Conservation (phyloP, 441 rosid species). For the Omphalea diandra region DNA sequence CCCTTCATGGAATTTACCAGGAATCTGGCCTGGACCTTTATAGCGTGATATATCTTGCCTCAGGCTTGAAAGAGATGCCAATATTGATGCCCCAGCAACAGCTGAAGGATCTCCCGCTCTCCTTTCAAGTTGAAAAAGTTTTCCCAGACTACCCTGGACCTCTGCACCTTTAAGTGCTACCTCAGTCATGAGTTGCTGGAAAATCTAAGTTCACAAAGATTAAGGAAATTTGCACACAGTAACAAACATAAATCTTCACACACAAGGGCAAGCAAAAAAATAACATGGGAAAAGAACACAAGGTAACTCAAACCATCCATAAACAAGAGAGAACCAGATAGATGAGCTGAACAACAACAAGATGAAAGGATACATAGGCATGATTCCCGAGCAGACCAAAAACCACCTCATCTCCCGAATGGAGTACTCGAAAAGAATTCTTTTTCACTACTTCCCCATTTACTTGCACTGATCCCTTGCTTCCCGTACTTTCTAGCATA, state of each 20-base stretch:
- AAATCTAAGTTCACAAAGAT: constrained; percentile 43
- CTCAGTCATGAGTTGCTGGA: constrained; percentile 54
- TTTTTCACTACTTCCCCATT: constrained; percentile 63
- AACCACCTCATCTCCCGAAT: constrained; percentile 79
- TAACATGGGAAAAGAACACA: background rate
- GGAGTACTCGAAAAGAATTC: constrained; percentile 43
- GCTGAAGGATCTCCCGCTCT: constrained; percentile 77
- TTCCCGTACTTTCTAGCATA: constrained; percentile 68
- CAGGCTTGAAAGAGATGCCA: constrained; percentile 71
- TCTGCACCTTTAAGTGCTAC: constrained; percentile 51
- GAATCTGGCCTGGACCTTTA: constrained; percentile 47
- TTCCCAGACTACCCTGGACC: constrained; percentile 49
- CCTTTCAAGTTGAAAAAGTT: constrained; percentile 57
- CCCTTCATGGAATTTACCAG: constrained; percentile 49
- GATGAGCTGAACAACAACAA: background rate
- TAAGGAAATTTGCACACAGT: constrained; percentile 40
- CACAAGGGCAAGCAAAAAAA: background rate
- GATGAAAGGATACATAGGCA: constrained; percentile 78
- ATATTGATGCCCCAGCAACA: constrained; percentile 71
- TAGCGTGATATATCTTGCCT: constrained; percentile 61
- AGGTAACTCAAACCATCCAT: background rate
- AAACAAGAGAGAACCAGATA: constrained; percentile 1
- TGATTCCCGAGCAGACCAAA: constrained; percentile 70
- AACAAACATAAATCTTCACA: constrained; percentile 1
- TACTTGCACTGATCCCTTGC: constrained; percentile 76